These are phyloP conservation scores for Staphylotrichum tortipilum DNA, from an alignment of 495 filamentous ascomycete genomes.

Conservation along the genomic window DNA sequence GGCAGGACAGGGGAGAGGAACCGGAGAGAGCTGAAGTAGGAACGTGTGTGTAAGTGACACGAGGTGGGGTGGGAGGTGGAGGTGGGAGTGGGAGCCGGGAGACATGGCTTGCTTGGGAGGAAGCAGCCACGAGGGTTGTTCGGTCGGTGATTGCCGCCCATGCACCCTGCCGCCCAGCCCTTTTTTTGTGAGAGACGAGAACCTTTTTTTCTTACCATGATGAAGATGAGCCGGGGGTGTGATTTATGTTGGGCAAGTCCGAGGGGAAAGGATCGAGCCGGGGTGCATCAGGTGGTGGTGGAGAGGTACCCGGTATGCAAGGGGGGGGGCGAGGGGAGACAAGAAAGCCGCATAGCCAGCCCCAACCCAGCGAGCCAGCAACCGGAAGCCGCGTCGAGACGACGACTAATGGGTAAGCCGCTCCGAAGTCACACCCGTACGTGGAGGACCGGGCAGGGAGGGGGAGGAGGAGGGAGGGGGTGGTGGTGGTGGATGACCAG, in stretches of 20 bases:
- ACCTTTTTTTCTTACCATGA: constrained; percentile 44
- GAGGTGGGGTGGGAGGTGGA: constrained; percentile 8
- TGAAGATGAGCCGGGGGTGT: constrained; percentile 14
- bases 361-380: too few relatives aligned
- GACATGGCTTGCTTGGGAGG: constrained; percentile 10
- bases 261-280: constrained; percentile 17
- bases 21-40: constrained; percentile 25
- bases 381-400: constrained; percentile 5
- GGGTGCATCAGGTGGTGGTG: constrained; percentile 18
- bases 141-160: constrained; percentile 21
- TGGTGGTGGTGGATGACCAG: too few relatives aligned
- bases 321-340: constrained; percentile 14
- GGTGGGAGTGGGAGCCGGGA: constrained; percentile 7
- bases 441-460: too few relatives aligned
- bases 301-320: constrained; percentile 20
- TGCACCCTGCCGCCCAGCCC: constrained; percentile 26
- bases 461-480: too few relatives aligned
- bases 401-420: constrained; percentile 10
- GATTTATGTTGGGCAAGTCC: constrained; percentile 31
- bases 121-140: constrained; percentile 13
- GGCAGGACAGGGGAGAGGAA: constrained; percentile 13
- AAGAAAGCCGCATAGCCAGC: constrained; percentile 13
- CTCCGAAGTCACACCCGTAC: constrained; percentile 8
- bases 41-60: constrained; percentile 22
- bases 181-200: constrained; percentile 11